Evolutionary conservation across 768 basidiomycete species (phyloP), one percentile per base, ranked within the genome.

Genomic region (Podaxis pistillaris): DNA sequence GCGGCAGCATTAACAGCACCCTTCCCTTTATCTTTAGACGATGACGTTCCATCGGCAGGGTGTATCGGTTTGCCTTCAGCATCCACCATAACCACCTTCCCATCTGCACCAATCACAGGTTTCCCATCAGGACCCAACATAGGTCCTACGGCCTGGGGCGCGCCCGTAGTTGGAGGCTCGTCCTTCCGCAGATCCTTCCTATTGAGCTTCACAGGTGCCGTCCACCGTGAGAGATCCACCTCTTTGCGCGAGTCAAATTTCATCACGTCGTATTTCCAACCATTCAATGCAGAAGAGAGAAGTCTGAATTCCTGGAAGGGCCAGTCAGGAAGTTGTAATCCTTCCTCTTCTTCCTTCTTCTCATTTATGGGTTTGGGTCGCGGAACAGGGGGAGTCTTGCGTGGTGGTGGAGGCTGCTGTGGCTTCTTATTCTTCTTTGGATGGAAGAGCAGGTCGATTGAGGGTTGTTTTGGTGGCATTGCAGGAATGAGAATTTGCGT

Each of bases 231-330:
- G 58, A 93, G 80, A 70, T 94, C 91, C 60, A 92, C 76, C 15
- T 81, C 78, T 69, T 89, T 89, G 61, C 88, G 82, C 37, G 87
- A 86, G 73, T 91, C 87, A 72, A 96, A 93, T 74, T 93, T 93
- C 90, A 95, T 93, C 63, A 95, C 86, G 75, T 94, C 91, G 81
- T 93, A 92, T 71, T 90, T 92, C 91, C 92, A 94, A 28, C 89
- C 91, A 71, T 91, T 90, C 70, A 89, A 83, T 15, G 86, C 83
- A 30, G 89, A 89, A 6, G 91, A 91, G 73, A 92, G 83, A 69
- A 94, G 84, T 70, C 83, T 83, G 78, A 86, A 94, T 72, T 94
- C 92, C 65, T 85, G 82, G 76, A 77, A 93, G 0, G 86, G 81
- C 65, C 86, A 85, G 44, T 88, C 85, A 40, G 89, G 90, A 46